phyloP scores from a whole-genome alignment of 495 filamentous ascomycete species.

The Penicillium coprophilum region DNA sequence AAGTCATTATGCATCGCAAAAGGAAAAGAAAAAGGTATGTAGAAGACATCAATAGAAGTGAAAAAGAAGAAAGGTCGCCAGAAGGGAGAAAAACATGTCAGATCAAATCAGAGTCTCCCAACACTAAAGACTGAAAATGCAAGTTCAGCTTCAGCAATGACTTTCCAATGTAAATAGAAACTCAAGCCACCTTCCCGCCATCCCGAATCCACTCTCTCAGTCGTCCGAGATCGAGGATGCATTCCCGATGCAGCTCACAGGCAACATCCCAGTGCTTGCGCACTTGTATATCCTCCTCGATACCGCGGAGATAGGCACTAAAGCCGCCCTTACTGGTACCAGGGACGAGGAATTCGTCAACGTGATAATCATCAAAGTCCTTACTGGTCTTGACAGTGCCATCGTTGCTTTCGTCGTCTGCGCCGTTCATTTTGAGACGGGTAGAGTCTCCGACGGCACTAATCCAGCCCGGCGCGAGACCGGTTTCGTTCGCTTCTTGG shows the following conservation, averaged over 20 bases:
- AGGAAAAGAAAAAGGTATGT: neutral
- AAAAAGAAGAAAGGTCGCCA: neutral
- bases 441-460: constrained; percentile 51
- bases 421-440: constrained; percentile 29
- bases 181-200: constrained; percentile 37
- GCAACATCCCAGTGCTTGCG: constrained; percentile 64
- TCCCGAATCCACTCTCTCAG: constrained; percentile 52
- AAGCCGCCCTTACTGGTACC: constrained; percentile 46
- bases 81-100: neutral
- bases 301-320: constrained; percentile 55
- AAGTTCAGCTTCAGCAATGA: neutral
- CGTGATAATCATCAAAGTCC: constrained; percentile 19
- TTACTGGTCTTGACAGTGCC: constrained; percentile 15
- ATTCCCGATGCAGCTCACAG: constrained; percentile 61
- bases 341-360: constrained; percentile 30
- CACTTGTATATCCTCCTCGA: constrained; percentile 65
- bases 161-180: neutral
- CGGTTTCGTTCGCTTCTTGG: constrained; percentile 52
- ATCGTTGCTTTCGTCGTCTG: constrained; percentile 15
- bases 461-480: constrained; percentile 57
- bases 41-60: constrained; percentile 3
- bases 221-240: constrained; percentile 58
- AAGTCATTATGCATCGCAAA: constrained; percentile 10
- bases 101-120: neutral
- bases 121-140: neutral